Percentiles rank a stretch among this genome's conserved stretches.
phyloP scores from a whole-genome alignment of 345 rosid genomes.

The Capsella bursapastoris region DNA sequence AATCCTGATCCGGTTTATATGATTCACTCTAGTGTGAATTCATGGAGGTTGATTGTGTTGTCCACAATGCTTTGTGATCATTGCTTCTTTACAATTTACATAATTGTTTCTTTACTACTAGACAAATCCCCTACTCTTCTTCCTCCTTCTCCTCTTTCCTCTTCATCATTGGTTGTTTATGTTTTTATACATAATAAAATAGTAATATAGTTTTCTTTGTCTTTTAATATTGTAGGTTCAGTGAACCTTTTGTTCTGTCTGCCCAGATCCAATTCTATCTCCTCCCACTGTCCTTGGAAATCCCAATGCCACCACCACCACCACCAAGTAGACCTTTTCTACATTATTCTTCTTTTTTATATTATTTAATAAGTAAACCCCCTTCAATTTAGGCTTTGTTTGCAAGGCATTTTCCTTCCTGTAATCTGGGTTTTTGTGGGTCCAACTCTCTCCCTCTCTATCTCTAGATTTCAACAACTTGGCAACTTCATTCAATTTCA shows the following conservation, averaged over 20 bases:
- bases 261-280: conserved; percentile 41
- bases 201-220: neutral
- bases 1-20: neutral
- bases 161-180: conserved; percentile 34
- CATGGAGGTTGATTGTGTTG: neutral
- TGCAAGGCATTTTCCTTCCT: conserved; percentile 22
- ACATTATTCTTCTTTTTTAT: conserved; percentile 15
- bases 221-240: conserved; percentile 35
- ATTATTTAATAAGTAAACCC: neutral
- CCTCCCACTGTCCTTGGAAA: conserved; percentile 48
- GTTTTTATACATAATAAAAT: neutral
- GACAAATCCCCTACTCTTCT: neutral
- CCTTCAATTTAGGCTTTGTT: conserved; percentile 35
- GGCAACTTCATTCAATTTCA: conserved; percentile 27
- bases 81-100: conserved; percentile 8
- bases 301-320: conserved; percentile 39
- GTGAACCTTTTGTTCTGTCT: conserved; percentile 37
- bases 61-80: neutral
- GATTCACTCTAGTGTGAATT: neutral
- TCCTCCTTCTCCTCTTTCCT: conserved; percentile 1
- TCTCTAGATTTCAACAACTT: conserved; percentile 39
- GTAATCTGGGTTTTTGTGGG: conserved; percentile 34
- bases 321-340: conserved; percentile 37
- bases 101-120: neutral
- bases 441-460: conserved; percentile 7